A percentile compares a stretch with the other conserved stretches of the same genome.
Conservation (phyloP, 306 rosid species). For the Bauhinia variegata region DNA sequence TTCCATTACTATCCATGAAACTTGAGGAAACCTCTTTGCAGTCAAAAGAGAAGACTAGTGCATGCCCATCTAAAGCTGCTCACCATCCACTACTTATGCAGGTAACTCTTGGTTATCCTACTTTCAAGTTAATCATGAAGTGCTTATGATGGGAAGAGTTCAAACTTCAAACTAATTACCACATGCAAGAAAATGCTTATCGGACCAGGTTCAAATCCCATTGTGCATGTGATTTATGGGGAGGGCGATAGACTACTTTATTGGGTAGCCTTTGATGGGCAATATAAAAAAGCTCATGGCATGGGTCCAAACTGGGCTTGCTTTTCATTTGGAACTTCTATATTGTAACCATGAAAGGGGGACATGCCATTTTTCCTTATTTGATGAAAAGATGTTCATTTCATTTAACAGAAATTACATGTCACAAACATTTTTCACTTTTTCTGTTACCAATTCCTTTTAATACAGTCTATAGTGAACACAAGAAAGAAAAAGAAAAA, state of each 20-base stretch:
- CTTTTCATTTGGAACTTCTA: constrained; percentile 8
- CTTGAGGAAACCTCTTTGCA: constrained; percentile 62
- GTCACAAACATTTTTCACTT: constrained; percentile 7
- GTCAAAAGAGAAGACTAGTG: constrained; percentile 58
- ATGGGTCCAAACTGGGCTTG: neutral
- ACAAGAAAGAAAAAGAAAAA: neutral
- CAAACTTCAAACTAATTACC: constrained; percentile 20
- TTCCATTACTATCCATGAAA: constrained; percentile 82
- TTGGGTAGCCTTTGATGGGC: too few species aligned
- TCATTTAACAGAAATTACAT: too few species aligned
- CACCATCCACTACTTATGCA: constrained; percentile 79
- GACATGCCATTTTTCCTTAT: neutral
- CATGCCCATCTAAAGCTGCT: constrained; percentile 56
- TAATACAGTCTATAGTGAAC: constrained; percentile 1
- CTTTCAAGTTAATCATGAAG: constrained; percentile 9
- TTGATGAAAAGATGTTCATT: neutral
- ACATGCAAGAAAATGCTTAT: neutral
- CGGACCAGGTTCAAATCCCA: too few species aligned
- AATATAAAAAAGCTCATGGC: too few species aligned
- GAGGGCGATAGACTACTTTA: too few species aligned
- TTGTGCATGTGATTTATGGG: too few species aligned
- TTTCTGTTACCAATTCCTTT: neutral
- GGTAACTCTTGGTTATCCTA: constrained; percentile 48
- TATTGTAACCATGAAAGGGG: neutral
- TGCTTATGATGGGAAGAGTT: constrained; percentile 12